Conservation (phyloP, 352 stramenopile genomes). For the Pythium scleroteichum region DNA sequence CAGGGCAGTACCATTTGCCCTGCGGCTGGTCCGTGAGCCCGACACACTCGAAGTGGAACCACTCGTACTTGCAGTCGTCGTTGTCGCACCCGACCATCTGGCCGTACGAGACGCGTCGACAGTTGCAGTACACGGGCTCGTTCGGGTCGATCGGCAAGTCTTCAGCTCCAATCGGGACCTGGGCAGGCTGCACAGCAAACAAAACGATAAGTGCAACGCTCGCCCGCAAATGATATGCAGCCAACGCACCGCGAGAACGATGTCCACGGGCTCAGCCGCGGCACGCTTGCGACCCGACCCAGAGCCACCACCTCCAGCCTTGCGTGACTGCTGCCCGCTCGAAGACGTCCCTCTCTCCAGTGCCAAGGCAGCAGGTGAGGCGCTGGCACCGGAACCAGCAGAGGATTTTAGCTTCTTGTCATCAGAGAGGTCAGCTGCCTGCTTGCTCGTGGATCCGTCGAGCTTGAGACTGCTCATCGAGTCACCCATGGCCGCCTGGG, state of each 20-base stretch:
- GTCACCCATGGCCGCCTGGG: constrained; percentile 6
- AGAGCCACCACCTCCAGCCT: constrained; percentile 15
- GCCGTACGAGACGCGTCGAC: constrained; percentile 85
- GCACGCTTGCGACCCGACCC: constrained; percentile 50
- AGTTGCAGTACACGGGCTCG: constrained; percentile 88
- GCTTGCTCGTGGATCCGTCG: constrained; percentile 2
- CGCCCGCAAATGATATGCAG: background rate
- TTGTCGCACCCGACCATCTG: constrained; percentile 94
- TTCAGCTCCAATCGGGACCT: constrained; percentile 55
- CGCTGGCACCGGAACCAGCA: constrained; percentile 3
- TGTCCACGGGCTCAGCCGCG: constrained; percentile 13
- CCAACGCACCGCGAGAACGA: constrained; percentile 9
- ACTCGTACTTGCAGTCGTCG: constrained; percentile 92
- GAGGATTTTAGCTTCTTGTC: constrained; percentile 26
- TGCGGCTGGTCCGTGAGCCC: constrained; percentile 81
- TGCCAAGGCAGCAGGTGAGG: background rate
- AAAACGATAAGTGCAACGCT: background rate
- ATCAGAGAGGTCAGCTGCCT: background rate
- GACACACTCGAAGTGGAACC: constrained; percentile 92
- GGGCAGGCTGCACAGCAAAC: constrained; percentile 18
- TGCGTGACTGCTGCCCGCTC: constrained; percentile 8
- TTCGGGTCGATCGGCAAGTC: constrained; percentile 87
- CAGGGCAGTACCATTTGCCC: constrained; percentile 83
- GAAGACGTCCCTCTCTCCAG: constrained; percentile 1
- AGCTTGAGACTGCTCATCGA: constrained; percentile 1